Base-by-base conservation (phyloP, 345 rosid genomes). In the Acer yangbiense region DNA sequence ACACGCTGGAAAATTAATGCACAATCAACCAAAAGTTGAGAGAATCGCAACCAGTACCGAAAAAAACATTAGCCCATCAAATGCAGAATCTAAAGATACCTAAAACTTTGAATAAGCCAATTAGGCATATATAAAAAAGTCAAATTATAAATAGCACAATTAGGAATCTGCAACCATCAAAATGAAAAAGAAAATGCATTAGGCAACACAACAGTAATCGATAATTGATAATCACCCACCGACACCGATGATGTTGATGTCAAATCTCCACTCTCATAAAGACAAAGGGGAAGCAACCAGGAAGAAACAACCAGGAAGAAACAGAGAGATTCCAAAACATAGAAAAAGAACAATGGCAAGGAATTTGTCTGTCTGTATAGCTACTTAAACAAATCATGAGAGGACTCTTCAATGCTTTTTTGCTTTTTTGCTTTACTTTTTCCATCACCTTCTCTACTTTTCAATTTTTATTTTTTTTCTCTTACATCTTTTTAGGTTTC, bases 301-400 rank as follows among this genome's bases (percentile, higher is more conserved):
- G 71, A 82, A 61, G 55, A 71, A 35, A 6, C 39, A 35, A 35
- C 69, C 74, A 67, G 14, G 71, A 82, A 61, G 55, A n/a, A 75
- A 75, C 1, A 32, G 25, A 76, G 65, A 75, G 89, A 86, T 82
- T 83, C 85, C 82, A 79, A 80, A 84, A 74, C 72, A 25, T 27
- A 18, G 44, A 75, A 68, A 71, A 68, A 20, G 46, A 23, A 48
- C 14, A 55, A 27, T 55, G 75, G 12, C 76, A 35, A 62, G 21
- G 72, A 74, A 67, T 50, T 61, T 35, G 86, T 83, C 85, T 78
- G 83, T 77, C 21, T 18, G 21, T 6, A 23, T 46, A 41, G 68
- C 1, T 0, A 35, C 39, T 54, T 67, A 72, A 79, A 78, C 84
- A 81, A 21, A 48, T 55, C 72, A 77, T 35, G 39, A 54, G 23